Evolutionary conservation across 441 rosid species (phyloP), one percentile per base, ranked within the genome.

Genomic region (Populus tomentosa): DNA sequence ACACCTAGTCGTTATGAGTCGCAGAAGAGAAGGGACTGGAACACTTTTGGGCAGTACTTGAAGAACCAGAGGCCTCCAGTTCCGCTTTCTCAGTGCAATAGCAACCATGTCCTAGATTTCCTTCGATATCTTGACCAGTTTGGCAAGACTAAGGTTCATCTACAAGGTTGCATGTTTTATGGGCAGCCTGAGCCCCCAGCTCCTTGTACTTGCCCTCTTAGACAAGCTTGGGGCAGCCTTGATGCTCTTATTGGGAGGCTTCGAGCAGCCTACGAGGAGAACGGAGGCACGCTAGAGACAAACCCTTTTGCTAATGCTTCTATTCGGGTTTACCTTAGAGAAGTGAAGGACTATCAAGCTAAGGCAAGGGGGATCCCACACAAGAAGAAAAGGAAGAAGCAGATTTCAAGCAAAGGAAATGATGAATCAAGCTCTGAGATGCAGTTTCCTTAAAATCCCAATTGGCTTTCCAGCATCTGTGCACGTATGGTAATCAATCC

Each of bases 191-290:
- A 91, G 74, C 96, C 97, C 0, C 87, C 90, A 0, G 94, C 91
- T 62, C 93, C 92, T 28, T 92, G 97, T 81, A 85, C 90, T 33
- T 92, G 97, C 79, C 96, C 97, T 0, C 85, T 92, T 2, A 85
- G 86, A 53, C 97, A 92, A 78, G 97, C 97, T 53, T 92, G 97
- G 97, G 97, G 97, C 11, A 92, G 97, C 81, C 90, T 92, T 21
- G 97, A 92, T 82, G 95, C 97, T 13, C 92, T 92, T 80, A 92
- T 92, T 70, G 97, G 97, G 28, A 81, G 94, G 73, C 87, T 92
- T 18, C 84, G 97, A 70, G 97, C 96, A 1, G 97, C 97, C 5
- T 92, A 84, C 42, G 97, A 92, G 74, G 96, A 93, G 77, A 89
- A 90, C 77, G 96, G 97, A 1, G 96, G 97, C 8, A 75, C 89